Evolutionary conservation across 352 stramenopile genomes (phyloP), one percentile per base, ranked within the genome.

Genomic region (Thraustochytrium striatum): DNA sequence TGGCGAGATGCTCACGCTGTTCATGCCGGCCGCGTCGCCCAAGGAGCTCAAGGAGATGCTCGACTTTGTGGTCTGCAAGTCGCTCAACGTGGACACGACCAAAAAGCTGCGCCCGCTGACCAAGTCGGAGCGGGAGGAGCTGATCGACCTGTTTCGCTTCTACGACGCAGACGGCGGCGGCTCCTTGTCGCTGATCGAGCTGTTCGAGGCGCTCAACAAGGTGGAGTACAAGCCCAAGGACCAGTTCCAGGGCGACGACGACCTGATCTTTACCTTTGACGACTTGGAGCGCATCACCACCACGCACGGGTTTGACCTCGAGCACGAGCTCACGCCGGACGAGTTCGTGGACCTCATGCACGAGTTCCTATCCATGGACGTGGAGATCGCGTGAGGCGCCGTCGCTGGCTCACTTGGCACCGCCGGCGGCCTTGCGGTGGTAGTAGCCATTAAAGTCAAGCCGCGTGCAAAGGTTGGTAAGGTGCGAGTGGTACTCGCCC

Each of bases 391-490:
- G 25, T 62, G n/a, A n/a, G n/a, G n/a, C n/a, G n/a, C n/a, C n/a
- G n/a, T n/a, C n/a, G n/a, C n/a, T n/a, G n/a, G n/a, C n/a, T n/a
- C n/a, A n/a, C n/a, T n/a, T n/a, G n/a, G n/a, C n/a, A n/a, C n/a
- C n/a, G n/a, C n/a, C n/a, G n/a, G n/a, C n/a, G n/a, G n/a, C n/a
- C n/a, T n/a, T n/a, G n/a, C n/a, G n/a, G n/a, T 79, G 5, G 68
- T 91, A 91, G 65, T 86, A 90, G 32, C 88, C 87, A 83, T 93
- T 93, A 80, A 90, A 93, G 78, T 93, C 89, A 11, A 93, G 86
- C 19, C 89, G 87, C 19, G 85, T 89, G 69, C 85, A 90, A 3
- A 93, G 81, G 58, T 93, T 91, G 1, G 84, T 86, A 47, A 93
- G 82, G 75, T 92, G 87, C 16, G 84, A 84, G 61, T 89, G 83